Conservation (phyloP, 306 rosid species). For the Morella rubra region DNA sequence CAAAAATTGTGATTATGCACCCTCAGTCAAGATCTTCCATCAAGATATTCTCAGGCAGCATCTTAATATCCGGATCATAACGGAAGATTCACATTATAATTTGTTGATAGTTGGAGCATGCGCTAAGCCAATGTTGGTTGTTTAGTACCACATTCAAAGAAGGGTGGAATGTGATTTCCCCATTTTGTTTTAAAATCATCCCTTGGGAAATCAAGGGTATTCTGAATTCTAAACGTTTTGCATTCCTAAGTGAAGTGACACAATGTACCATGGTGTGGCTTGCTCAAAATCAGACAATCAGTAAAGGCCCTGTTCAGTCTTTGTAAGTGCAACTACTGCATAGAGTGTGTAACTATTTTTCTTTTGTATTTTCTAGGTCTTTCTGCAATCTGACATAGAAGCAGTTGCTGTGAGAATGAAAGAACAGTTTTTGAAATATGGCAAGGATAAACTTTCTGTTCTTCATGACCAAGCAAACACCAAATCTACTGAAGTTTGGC, state of each 20-base stretch:
- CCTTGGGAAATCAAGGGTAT: conserved; percentile 6
- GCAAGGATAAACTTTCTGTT: conserved; percentile 62
- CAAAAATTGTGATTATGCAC: too few species aligned
- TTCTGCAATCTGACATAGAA: conserved; percentile 83
- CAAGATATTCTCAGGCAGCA: too few species aligned
- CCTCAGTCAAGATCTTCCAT: too few species aligned
- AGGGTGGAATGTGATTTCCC: too few species aligned
- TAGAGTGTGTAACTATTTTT: conserved; percentile 3
- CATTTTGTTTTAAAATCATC: not conserved
- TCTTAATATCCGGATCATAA: too few species aligned
- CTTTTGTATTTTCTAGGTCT: conserved; percentile 52
- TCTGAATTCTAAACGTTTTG: not conserved
- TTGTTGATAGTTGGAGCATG: too few species aligned
- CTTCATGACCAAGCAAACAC: conserved; percentile 38
- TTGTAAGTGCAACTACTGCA: conserved; percentile 4
- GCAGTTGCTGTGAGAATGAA: conserved; percentile 73
- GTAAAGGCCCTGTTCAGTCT: conserved; percentile 15
- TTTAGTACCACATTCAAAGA: too few species aligned
- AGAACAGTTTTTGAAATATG: conserved; percentile 57
- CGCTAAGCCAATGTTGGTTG: too few species aligned
- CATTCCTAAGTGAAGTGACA: not conserved
- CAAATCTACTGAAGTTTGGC: conserved; percentile 53
- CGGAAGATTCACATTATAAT: too few species aligned
- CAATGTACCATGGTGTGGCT: not conserved
- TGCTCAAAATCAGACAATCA: not conserved